Evolutionary conservation across 78 protist species (phyloP).

Genomic region (Salpingoeca rosetta): DNA sequence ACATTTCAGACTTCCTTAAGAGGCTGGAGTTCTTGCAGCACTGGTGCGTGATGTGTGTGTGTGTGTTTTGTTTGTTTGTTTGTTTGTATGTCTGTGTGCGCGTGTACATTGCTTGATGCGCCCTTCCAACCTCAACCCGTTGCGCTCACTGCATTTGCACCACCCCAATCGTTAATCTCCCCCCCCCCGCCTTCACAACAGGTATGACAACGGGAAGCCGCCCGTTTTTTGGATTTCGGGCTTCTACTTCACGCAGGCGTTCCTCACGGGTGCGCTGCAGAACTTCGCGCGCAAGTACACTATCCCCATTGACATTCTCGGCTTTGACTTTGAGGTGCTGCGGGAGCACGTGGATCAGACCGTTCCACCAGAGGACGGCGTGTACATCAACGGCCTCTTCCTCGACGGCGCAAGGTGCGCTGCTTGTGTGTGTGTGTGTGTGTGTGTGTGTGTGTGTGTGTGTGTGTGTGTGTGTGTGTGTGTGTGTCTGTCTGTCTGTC

Average conservation of each 20-base stretch:
- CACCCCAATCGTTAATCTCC: no score
- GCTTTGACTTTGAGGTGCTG: neutral
- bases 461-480: neutral
- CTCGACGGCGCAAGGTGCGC: constrained; percentile 64
- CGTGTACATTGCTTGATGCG: no score
- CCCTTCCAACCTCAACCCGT: no score
- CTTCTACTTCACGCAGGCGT: constrained; percentile 79
- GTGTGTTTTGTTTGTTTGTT: no score
- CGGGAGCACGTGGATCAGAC: neutral
- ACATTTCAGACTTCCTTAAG: constrained; percentile 53
- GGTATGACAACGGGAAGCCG: constrained; percentile 55
- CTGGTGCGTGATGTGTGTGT: no score
- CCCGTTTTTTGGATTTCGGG: constrained; percentile 73
- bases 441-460: neutral
- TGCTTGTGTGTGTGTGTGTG: neutral
- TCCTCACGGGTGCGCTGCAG: constrained; percentile 65
- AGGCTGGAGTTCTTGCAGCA: constrained; percentile 41
- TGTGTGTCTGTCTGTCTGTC: no score
- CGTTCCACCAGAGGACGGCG: constrained; percentile 26
- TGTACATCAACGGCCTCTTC: constrained; percentile 44
- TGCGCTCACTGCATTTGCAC: no score
- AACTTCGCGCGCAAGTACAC: constrained; percentile 10
- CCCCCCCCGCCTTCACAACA: neutral
- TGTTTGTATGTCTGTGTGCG: no score
- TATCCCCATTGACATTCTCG: constrained; percentile 4